Conservation (phyloP, 257 asterid species). For the Coffea canephora region DNA sequence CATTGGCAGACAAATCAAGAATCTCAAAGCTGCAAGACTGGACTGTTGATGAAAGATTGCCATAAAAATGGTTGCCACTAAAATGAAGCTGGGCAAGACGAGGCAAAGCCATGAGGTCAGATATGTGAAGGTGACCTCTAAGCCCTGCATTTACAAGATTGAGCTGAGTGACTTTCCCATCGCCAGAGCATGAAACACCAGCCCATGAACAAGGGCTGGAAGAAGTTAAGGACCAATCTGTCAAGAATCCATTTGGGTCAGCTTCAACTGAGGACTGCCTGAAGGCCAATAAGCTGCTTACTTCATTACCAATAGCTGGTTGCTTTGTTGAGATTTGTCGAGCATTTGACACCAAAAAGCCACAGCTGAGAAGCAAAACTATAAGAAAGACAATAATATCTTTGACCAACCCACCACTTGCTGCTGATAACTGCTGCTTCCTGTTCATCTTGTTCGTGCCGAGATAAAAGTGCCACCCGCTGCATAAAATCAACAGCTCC, state of each 20-base stretch:
- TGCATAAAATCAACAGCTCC: conserved; percentile 34
- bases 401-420: conserved; percentile 28
- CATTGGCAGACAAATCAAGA: conserved; percentile 69
- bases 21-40: conserved; percentile 57
- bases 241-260: conserved; percentile 63
- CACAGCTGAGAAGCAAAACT: conserved; percentile 33
- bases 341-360: conserved; percentile 40
- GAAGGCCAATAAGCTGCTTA: conserved; percentile 47
- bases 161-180: conserved; percentile 50
- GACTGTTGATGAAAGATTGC: conserved; percentile 51
- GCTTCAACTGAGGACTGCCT: conserved; percentile 55
- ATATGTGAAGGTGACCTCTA: conserved; percentile 50
- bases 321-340: conserved; percentile 26
- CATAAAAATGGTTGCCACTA: conserved; percentile 65
- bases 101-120: conserved; percentile 53
- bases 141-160: conserved; percentile 62
- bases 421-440: conserved; percentile 15
- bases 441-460: conserved; percentile 35
- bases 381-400: conserved; percentile 31
- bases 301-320: conserved; percentile 34
- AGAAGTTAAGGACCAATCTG: conserved; percentile 56
- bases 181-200: conserved; percentile 70
- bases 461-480: conserved; percentile 22
- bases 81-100: conserved; percentile 45
- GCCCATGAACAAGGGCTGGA: conserved; percentile 65